A percentile compares a stretch with the other conserved stretches of the same genome.
Conservation (phyloP, 345 rosid genomes). For the Salix caprea region DNA sequence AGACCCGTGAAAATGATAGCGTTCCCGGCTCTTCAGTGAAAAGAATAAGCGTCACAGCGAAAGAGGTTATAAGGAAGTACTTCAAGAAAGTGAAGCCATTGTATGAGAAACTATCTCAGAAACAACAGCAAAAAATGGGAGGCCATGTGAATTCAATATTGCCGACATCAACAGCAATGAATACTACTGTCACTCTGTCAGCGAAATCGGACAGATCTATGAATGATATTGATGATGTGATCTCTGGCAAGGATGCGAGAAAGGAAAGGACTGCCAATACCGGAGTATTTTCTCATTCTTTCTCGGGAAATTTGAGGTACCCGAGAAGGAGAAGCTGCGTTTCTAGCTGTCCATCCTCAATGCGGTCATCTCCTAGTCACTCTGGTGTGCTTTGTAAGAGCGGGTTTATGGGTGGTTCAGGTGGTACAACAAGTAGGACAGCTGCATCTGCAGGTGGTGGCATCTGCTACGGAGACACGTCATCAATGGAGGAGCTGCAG, state of each 20-base stretch:
- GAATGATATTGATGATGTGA: slow-evolving; percentile 2
- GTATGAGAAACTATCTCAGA: slow-evolving; percentile 77
- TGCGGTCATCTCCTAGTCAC: slow-evolving; percentile 86
- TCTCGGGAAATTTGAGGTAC: slow-evolving; percentile 81
- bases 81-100: slow-evolving; percentile 89
- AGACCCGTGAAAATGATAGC: slow-evolving; percentile 27
- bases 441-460: slow-evolving; percentile 12
- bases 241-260: slow-evolving; percentile 14
- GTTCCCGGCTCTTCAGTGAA: slow-evolving; percentile 44
- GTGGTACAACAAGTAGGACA: not conserved
- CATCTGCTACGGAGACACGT: slow-evolving; percentile 23
- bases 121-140: slow-evolving; percentile 48
- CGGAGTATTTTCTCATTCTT: slow-evolving; percentile 50
- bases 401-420: slow-evolving; percentile 28
- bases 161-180: not conserved
- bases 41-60: slow-evolving; percentile 72
- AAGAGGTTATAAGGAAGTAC: slow-evolving; percentile 74
- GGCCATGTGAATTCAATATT: not conserved
- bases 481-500: slow-evolving; percentile 89
- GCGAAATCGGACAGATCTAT: slow-evolving; percentile 30
- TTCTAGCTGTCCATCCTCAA: slow-evolving; percentile 85
- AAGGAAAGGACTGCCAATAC: slow-evolving; percentile 19
- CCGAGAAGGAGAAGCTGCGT: slow-evolving; percentile 60
- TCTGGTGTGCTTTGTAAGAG: slow-evolving; percentile 63
- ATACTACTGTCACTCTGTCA: slow-evolving; percentile 9